Conservation (phyloP, 441 rosid species). For the Corymbia citriodora region DNA sequence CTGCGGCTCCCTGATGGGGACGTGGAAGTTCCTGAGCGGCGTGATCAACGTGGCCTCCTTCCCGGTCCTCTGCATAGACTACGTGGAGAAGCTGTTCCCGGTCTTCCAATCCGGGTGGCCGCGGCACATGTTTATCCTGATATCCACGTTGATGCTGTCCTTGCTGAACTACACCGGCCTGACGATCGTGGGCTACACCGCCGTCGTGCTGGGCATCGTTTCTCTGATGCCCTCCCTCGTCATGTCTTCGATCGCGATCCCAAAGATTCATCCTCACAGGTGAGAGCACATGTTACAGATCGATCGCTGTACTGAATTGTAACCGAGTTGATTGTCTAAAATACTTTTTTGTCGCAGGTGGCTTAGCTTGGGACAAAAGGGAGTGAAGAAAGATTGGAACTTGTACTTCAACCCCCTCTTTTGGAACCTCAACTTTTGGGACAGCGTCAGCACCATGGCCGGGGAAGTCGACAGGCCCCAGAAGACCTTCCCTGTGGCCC, state of each 20-base stretch:
- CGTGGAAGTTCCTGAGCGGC: constrained; percentile 74
- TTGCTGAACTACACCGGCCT: constrained; percentile 66
- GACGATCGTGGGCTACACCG: constrained; percentile 58
- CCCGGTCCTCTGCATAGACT: constrained; percentile 60
- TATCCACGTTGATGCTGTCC: constrained; percentile 43
- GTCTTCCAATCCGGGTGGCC: constrained; percentile 60
- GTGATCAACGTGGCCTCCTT: constrained; percentile 69
- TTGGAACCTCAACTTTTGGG: constrained; percentile 92
- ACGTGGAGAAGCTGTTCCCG: constrained; percentile 47
- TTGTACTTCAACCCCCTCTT: constrained; percentile 78
- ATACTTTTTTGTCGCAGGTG: neutral
- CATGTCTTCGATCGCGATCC: constrained; percentile 61
- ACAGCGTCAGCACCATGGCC: constrained; percentile 66
- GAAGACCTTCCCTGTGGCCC: constrained; percentile 58
- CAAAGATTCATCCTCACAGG: constrained; percentile 60
- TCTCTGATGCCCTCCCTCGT: constrained; percentile 66
- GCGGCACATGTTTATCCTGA: constrained; percentile 28
- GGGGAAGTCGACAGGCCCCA: constrained; percentile 79
- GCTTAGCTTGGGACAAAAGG: constrained; percentile 45
- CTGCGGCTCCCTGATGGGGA: constrained; percentile 72
- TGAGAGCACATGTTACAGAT: constrained; percentile 19
- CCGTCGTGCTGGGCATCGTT: constrained; percentile 53
- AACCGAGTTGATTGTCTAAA: neutral
- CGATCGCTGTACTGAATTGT: neutral
- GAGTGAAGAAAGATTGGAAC: constrained; percentile 62